These are phyloP conservation scores for Sporodiniella umbellata DNA, from an alignment of 371 early-diverging fungal genomes.

Conservation along the genomic window DNA sequence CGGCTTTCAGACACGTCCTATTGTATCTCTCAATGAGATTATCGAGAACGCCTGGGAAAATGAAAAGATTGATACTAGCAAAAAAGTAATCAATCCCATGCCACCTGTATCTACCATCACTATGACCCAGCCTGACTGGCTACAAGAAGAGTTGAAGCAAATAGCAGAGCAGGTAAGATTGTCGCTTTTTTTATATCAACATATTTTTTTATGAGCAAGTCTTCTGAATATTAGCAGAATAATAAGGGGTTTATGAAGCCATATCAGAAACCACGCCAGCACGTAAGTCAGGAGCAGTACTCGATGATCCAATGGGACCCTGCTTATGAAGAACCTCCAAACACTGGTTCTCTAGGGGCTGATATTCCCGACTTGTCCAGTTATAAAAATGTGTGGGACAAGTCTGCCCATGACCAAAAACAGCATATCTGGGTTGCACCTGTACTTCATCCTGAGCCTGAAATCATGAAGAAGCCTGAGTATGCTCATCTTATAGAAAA, in stretches of 20 bases:
- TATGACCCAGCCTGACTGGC: constrained; percentile 16
- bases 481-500: constrained; percentile 11
- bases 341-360: constrained; percentile 15
- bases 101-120: constrained; percentile 25
- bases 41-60: constrained; percentile 35
- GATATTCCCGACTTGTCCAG: constrained; percentile 28
- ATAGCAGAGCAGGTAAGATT: neutral
- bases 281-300: constrained; percentile 1
- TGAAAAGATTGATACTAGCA: constrained; percentile 22
- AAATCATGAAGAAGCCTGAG: constrained; percentile 18
- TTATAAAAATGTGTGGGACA: constrained; percentile 27
- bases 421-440: constrained; percentile 22
- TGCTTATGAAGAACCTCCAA: constrained; percentile 26
- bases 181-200: neutral
- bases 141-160: constrained; percentile 4
- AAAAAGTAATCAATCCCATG: constrained; percentile 24
- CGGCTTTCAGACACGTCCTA: constrained; percentile 21
- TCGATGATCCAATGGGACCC: constrained; percentile 30
- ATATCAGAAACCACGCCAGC: neutral
- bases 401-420: constrained; percentile 7
- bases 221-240: no score
- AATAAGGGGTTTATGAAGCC: no score
- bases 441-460: constrained; percentile 17
- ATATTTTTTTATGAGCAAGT: no score
- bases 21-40: constrained; percentile 24